Percentiles rank a stretch among this genome's conserved stretches.
phyloP scores from a whole-genome alignment of 169 alveolate species.

The Babesia ovata region DNA sequence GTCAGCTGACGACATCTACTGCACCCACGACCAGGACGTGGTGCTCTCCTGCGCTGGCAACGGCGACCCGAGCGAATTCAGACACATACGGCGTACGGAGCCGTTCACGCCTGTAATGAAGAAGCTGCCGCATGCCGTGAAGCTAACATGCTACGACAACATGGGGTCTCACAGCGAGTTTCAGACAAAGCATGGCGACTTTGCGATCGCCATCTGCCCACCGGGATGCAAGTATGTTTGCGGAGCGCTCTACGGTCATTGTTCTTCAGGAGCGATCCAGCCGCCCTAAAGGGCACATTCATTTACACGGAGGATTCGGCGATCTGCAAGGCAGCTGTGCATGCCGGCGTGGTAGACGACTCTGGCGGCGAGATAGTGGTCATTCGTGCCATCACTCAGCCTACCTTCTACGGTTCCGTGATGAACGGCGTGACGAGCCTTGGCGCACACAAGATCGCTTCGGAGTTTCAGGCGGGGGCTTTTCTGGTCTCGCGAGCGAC shows the following conservation, averaged over 20 bases:
- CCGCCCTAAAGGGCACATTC: constrained; percentile 81
- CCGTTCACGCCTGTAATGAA: constrained; percentile 67
- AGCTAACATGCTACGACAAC: constrained; percentile 76
- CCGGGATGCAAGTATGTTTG: constrained; percentile 59
- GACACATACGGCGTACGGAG: constrained; percentile 50
- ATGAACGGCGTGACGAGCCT: constrained; percentile 68
- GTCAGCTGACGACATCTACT: constrained; percentile 60
- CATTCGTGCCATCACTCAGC: constrained; percentile 46
- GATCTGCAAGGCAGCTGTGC: constrained; percentile 90
- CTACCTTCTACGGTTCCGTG: constrained; percentile 53
- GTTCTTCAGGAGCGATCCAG: constrained; percentile 50
- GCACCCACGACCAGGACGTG: constrained; percentile 78
- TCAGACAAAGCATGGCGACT: constrained; percentile 63
- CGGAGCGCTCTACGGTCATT: neutral
- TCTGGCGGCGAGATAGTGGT: constrained; percentile 63
- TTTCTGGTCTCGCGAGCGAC: constrained; percentile 64
- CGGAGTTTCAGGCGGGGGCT: constrained; percentile 45
- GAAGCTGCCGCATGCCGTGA: constrained; percentile 63
- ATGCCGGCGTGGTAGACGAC: constrained; percentile 82
- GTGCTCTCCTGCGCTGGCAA: constrained; percentile 74
- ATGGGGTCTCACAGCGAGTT: constrained; percentile 68
- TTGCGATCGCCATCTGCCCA: constrained; percentile 65
- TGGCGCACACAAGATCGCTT: constrained; percentile 21
- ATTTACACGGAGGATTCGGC: constrained; percentile 87
- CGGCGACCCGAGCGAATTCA: constrained; percentile 71